A percentile compares a stretch with the other conserved stretches of the same genome.
Evolutionary conservation across 2,329 filamentous ascomycete species (phyloP).

Genomic region (Ophiocordyceps camponoti-floridani): DNA sequence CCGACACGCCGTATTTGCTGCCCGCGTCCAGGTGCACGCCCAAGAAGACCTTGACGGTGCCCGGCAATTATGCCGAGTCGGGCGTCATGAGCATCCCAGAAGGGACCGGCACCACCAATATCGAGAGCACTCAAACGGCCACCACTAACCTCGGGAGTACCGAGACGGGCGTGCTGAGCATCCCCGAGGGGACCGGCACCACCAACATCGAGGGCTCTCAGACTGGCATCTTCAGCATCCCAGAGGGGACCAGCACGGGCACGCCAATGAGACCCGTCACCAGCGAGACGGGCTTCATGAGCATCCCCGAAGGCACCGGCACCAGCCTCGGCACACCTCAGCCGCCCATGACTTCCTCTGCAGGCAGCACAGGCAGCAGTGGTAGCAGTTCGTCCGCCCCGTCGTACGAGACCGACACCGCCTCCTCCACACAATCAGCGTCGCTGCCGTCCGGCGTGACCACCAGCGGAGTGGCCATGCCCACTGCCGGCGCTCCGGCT

Average conservation of each 20-base stretch:
- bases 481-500: conserved; percentile 2
- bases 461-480: conserved; percentile 3
- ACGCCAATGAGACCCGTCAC: neutral
- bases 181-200: neutral
- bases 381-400: neutral
- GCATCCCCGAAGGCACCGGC: neutral
- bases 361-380: neutral
- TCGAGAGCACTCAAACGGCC: neutral
- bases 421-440: no score
- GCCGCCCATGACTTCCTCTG: neutral
- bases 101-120: neutral
- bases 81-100: conserved; percentile 3
- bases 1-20: conserved; percentile 18
- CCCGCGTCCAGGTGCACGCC: conserved; percentile 16
- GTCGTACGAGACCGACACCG: neutral
- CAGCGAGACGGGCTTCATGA: neutral
- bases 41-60: conserved; percentile 5
- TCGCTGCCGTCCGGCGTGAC: neutral
- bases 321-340: neutral
- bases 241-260: no score
- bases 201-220: no score
- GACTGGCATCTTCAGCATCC: no score
- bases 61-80: neutral
- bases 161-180: neutral
- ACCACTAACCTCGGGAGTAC: neutral